Percentiles rank a stretch among this genome's conserved stretches.
Conservation (phyloP, 2,329 filamentous ascomycete species). For the Didymella glomerata region DNA sequence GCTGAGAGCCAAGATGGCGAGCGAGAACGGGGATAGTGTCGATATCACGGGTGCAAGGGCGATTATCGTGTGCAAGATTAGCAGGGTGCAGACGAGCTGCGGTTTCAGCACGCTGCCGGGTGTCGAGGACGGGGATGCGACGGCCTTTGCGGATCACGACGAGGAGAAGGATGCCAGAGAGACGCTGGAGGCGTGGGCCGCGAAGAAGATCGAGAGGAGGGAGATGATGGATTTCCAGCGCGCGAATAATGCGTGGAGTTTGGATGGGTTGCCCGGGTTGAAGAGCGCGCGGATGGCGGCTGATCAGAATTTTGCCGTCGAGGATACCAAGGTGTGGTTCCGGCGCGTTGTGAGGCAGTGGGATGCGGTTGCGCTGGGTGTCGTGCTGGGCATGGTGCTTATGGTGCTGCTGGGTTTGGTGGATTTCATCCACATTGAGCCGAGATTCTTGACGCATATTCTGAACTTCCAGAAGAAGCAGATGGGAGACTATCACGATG, state of each 20-base stretch:
- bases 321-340: constrained; percentile 49
- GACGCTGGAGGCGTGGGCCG: constrained; percentile 63
- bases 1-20: constrained; percentile 55
- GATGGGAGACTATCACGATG: constrained; percentile 24
- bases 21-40: constrained; percentile 37
- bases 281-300: constrained; percentile 58
- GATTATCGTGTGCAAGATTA: constrained; percentile 68
- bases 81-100: constrained; percentile 71
- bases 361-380: constrained; percentile 33
- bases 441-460: constrained; percentile 32
- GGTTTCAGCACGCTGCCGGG: constrained; percentile 68
- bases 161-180: constrained; percentile 54
- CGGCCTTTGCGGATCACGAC: constrained; percentile 34
- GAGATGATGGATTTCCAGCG: constrained; percentile 65
- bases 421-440: constrained; percentile 27
- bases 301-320: constrained; percentile 57
- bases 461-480: constrained; percentile 37
- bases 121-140: constrained; percentile 26
- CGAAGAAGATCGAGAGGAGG: constrained; percentile 60
- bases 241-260: constrained; percentile 58
- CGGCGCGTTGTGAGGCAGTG: constrained; percentile 37
- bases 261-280: constrained; percentile 39
- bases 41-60: constrained; percentile 55
- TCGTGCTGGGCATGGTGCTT: constrained; percentile 31
- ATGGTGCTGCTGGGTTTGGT: constrained; percentile 33